A percentile compares a stretch with the other conserved stretches of the same genome.
Conservation (phyloP, 2,329 filamentous ascomycete genomes). For the Paramyrothecium roridum region DNA sequence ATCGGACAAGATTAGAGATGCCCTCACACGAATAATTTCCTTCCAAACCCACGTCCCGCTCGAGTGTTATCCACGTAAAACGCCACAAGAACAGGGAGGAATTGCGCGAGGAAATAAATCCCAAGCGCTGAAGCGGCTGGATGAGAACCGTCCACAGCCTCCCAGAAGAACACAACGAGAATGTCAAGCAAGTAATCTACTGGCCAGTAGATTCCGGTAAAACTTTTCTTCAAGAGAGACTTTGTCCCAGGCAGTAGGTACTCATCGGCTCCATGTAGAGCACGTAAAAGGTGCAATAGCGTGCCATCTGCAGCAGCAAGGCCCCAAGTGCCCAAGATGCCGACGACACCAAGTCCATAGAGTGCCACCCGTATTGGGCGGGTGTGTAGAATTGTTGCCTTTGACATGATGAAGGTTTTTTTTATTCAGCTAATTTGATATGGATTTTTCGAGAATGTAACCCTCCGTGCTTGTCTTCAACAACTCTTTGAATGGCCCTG, state of each 20-base stretch:
- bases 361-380: not conserved
- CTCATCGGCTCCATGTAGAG: not conserved
- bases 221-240: not conserved
- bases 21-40: not conserved
- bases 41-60: not conserved
- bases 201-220: not conserved
- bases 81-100: not conserved
- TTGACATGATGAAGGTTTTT: not conserved
- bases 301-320: not conserved
- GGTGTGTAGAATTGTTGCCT: not conserved
- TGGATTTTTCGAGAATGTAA: too few relatives aligned
- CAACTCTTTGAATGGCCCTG: too few relatives aligned
- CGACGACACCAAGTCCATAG: not conserved
- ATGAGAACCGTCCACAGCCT: slow-evolving; percentile 2
- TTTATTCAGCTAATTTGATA: too few relatives aligned
- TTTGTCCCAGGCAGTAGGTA: not conserved
- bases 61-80: not conserved
- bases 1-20: not conserved
- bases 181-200: not conserved
- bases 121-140: not conserved
- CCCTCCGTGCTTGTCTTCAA: not conserved
- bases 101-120: not conserved
- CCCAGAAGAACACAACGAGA: slow-evolving; percentile 3
- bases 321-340: not conserved
- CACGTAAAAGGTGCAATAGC: not conserved